A percentile compares a stretch with the other conserved stretches of the same genome.
phyloP scores from a whole-genome alignment of 805 yeast genomes.

The Komagataella populi region DNA sequence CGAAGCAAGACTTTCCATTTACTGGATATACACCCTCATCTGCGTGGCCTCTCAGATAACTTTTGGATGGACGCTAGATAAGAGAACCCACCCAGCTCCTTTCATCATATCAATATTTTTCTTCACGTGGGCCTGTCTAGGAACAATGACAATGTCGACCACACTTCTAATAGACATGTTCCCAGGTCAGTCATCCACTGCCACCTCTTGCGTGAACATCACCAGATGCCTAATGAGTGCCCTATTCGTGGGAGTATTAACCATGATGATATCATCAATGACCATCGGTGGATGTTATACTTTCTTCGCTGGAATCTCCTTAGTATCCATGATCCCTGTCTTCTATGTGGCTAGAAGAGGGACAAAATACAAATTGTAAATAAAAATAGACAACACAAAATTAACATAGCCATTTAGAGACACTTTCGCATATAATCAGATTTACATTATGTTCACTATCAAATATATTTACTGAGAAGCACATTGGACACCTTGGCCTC shows the following conservation, averaged over 20 bases:
- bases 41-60: slow-evolving; percentile 25
- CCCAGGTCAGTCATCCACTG: slow-evolving; percentile 51
- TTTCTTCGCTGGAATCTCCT: slow-evolving; percentile 12
- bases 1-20: slow-evolving; percentile 32
- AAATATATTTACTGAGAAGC: slow-evolving; percentile 59
- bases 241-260: slow-evolving; percentile 42
- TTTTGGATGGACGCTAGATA: slow-evolving; percentile 55
- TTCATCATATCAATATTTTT: slow-evolving; percentile 41
- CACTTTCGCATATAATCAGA: neutral
- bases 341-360: slow-evolving; percentile 1
- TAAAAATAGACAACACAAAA: neutral
- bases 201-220: slow-evolving; percentile 52
- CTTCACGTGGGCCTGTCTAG: slow-evolving; percentile 36
- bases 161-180: slow-evolving; percentile 55
- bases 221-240: slow-evolving; percentile 54
- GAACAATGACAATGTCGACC: slow-evolving; percentile 36
- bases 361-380: neutral
- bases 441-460: neutral
- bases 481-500: slow-evolving; percentile 77
- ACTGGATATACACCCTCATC: slow-evolving; percentile 24
- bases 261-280: slow-evolving; percentile 36
- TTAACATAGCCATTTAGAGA: neutral
- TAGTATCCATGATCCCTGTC: neutral
- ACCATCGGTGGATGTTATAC: slow-evolving; percentile 63
- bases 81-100: slow-evolving; percentile 27